These are phyloP conservation scores for Psilocybe sp. DNA, from an alignment of 768 basidiomycete species.

Conservation along the genomic window DNA sequence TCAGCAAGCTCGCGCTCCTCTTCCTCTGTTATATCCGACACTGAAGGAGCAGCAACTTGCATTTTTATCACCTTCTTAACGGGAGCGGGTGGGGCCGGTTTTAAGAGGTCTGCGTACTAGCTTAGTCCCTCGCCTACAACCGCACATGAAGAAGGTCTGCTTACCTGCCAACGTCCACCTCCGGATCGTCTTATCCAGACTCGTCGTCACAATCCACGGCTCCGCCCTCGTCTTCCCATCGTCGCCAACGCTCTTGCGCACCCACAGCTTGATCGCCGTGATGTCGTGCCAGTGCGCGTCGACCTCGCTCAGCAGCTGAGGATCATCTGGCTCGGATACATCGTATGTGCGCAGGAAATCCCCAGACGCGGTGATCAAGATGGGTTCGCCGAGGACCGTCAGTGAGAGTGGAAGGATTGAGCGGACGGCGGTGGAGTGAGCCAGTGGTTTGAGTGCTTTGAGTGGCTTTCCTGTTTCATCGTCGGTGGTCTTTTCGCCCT, in stretches of 20 bases:
- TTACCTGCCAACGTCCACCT: slow-evolving; percentile 77
- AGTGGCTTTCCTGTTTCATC: slow-evolving; percentile 28
- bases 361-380: slow-evolving; percentile 79
- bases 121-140: not conserved
- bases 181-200: slow-evolving; percentile 85
- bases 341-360: slow-evolving; percentile 84
- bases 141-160: slow-evolving; percentile 5
- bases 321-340: slow-evolving; percentile 62
- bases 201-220: slow-evolving; percentile 79
- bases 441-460: slow-evolving; percentile 49
- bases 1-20: slow-evolving; percentile 90
- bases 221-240: slow-evolving; percentile 53
- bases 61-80: slow-evolving; percentile 9
- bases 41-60: slow-evolving; percentile 7
- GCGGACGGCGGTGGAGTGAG: slow-evolving; percentile 65
- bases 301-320: slow-evolving; percentile 66
- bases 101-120: slow-evolving; percentile 34
- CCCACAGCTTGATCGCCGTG: slow-evolving; percentile 72
- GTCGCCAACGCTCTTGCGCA: slow-evolving; percentile 41
- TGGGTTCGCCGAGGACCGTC: slow-evolving; percentile 65
- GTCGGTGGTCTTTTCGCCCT: slow-evolving; percentile 27
- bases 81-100: slow-evolving; percentile 10
- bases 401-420: slow-evolving; percentile 67
- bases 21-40: slow-evolving; percentile 70
- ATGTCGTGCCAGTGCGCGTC: slow-evolving; percentile 94